These are phyloP conservation scores for Breynia disticha DNA, from an alignment of 441 rosid species.

Conservation along the genomic window DNA sequence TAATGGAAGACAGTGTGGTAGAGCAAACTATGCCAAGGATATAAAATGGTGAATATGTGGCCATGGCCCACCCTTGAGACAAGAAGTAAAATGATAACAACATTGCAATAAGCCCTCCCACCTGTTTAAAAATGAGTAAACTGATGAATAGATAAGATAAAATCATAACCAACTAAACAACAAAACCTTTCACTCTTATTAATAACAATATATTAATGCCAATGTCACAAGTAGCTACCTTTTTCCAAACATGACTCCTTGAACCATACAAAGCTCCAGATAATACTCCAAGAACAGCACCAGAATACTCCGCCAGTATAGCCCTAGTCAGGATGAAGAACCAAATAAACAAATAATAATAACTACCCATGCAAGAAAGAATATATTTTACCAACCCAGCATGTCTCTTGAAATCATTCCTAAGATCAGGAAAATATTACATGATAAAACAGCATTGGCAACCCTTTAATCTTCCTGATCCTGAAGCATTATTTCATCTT, in stretches of 20 bases:
- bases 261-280: slow-evolving; percentile 83
- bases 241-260: slow-evolving; percentile 68
- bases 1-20: background rate
- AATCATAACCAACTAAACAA: background rate
- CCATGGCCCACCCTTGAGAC: slow-evolving; percentile 94
- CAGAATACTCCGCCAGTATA: slow-evolving; percentile 91
- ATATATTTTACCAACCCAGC: background rate
- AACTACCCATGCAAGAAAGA: background rate
- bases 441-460: too few relatives aligned
- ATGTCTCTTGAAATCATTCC: background rate
- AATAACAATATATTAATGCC: too few relatives aligned
- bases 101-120: slow-evolving; percentile 88
- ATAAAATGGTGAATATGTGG: slow-evolving; percentile 71
- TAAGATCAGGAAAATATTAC: too few relatives aligned
- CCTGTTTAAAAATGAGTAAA: slow-evolving; percentile 33
- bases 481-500: too few relatives aligned
- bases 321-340: slow-evolving; percentile 35
- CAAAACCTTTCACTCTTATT: too few relatives aligned
- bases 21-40: slow-evolving; percentile 38
- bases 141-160: background rate
- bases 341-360: background rate
- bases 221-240: slow-evolving; percentile 36
- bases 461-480: too few relatives aligned
- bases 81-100: slow-evolving; percentile 71
- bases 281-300: slow-evolving; percentile 92